Evolutionary conservation across 2,329 filamentous ascomycete species (phyloP), one percentile per base, ranked within the genome.

Genomic region (Cercospora janseana): DNA sequence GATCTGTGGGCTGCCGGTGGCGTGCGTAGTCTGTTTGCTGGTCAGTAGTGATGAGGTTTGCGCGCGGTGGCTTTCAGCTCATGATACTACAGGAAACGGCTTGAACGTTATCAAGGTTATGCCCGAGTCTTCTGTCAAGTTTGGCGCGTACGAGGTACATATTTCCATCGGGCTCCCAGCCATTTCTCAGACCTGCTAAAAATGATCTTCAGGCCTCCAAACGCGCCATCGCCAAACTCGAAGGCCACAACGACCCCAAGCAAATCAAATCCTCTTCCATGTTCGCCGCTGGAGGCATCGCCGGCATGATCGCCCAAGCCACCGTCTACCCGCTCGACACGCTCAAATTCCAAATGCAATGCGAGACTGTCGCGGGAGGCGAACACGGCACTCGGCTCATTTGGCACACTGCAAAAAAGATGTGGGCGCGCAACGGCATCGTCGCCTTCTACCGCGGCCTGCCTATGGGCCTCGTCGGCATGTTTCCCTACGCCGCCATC

Each of bases 111-210:
- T 96, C 64, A 98, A 98, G 70, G 93, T 98, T 54, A 95, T 97
- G 89, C 93, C 93, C 0, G 93, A 98, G 73, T 96, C 92, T 21
- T 92, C 93, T 20, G 95, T 98, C 67, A 95, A 96, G 71, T 98
- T 98, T 68, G 93, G 93, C 53, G 92, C 91, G 15, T 98, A 96
- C 66, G 93, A 98, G 74, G 81, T 80, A 68, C 62, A 70, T 52
- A 32, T 15, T n/a, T 16, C 10, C 3, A 27, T 9, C 7, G 1
- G 4, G 9, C 15, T 8, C 27, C 24, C 31, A 16, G 31, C 28
- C 26, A 13, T 29, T 15, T 18, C 15, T 9, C n/a, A 24, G 16
- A 45, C 10, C 9, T 55, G 18, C 52, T 54, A 34, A 56, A 24
- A 5, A 37, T 2, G 7, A 13, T 28, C 13, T 9, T 7, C 45